Evolutionary conservation across 345 rosid species (phyloP), one percentile per base, ranked within the genome.

Genomic region (Dimocarpus longan): DNA sequence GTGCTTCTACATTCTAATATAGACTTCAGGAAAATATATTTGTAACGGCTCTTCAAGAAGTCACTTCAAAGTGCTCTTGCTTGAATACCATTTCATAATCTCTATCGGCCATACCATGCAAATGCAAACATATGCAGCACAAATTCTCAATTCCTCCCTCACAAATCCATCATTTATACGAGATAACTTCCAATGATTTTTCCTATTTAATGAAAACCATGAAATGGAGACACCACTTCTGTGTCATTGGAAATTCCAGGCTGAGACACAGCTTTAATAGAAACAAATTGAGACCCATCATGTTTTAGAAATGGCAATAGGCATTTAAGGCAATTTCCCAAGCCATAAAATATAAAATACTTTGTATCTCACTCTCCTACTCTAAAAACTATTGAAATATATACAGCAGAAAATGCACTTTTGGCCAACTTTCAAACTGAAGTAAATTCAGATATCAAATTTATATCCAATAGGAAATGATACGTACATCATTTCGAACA

Each of bases 401-500:
- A 9, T 12, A 1, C 42, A 39, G 24, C 6, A 26, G 69, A 10
- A 43, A 56, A 64, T 63, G 48, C 26, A 62, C 12, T 74, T 21
- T n/a, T 1, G 32, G n/a, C 40, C 13, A 19, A 46, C 44, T 66
- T 42, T 76, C 66, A 15, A 39, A 21, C 78, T 8, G 60, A 70
- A 69, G n/a, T 39, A 15, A 65, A 69, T 59, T 80, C 42, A 11
- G 21, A 60, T 48, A 46, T 67, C 5, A 57, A 68, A n/a, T 77
- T 77, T 39, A 67, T 52, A 50, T 21, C 37, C 16, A 28, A 10
- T 28, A 40, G 54, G 79, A 78, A 72, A 73, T 54, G 65, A 22
- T 60, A 60, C 93, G 39, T 89, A 96, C 99, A 46, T 96, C 97
- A 79, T 96, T 94, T 77, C 98, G 90, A 78, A 96, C 87, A 75